Conservation (phyloP, 2,329 filamentous ascomycete genomes). For the Fusarium nematophilum region DNA sequence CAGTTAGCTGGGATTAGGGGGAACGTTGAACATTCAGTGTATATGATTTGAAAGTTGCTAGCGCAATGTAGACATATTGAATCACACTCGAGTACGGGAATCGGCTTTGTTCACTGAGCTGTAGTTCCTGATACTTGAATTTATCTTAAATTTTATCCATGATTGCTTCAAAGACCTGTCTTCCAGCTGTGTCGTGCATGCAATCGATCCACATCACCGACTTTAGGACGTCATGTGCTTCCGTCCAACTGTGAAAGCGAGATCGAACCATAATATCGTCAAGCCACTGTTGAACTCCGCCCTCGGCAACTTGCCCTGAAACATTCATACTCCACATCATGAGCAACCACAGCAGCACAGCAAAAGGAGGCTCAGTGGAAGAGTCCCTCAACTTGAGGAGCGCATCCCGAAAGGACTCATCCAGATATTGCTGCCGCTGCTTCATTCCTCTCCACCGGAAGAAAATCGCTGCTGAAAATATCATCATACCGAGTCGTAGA, state of each 20-base stretch:
- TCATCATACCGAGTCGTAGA: constrained; percentile 27
- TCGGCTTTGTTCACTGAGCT: no score
- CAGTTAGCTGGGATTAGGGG: background rate
- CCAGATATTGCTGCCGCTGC: constrained; percentile 17
- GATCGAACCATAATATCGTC: background rate
- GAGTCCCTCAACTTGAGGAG: background rate
- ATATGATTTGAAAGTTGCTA: background rate
- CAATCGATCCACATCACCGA: constrained; percentile 32
- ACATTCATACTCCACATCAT: constrained; percentile 3
- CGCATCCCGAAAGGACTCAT: background rate
- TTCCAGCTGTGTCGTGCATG: constrained; percentile 6
- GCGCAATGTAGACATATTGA: background rate
- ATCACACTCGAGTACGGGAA: no score
- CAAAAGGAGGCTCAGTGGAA: background rate
- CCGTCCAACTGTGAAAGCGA: constrained; percentile 12
- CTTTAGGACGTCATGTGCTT: constrained; percentile 9
- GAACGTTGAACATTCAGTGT: constrained; percentile 3
- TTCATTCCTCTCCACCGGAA: constrained; percentile 34
- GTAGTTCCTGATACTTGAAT: no score
- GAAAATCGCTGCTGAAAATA: constrained; percentile 23
- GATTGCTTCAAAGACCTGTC: background rate
- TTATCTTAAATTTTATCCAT: background rate
- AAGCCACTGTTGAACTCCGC: constrained; percentile 1
- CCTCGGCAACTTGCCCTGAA: accelerated
- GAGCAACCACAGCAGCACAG: constrained; percentile 25